A percentile compares a stretch with the other conserved stretches of the same genome.
Evolutionary conservation across 352 stramenopile species (phyloP).

Genomic region (Pythium phragmitis): DNA sequence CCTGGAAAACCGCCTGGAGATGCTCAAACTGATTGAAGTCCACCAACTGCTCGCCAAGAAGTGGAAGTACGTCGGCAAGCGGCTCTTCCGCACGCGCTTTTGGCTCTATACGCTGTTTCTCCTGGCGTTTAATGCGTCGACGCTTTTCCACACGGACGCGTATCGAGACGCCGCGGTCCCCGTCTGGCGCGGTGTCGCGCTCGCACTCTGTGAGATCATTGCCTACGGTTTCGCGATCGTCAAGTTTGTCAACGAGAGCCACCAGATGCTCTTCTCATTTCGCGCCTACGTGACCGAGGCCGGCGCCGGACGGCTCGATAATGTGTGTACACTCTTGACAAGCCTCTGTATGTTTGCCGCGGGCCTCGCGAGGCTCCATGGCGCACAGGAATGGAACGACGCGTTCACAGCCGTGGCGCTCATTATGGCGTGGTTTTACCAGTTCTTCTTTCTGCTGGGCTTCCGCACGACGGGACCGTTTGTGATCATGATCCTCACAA

Average conservation of each 20-base stretch:
- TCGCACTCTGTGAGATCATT: constrained; percentile 36
- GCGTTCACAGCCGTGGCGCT: constrained; percentile 42
- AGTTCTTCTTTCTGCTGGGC: constrained; percentile 68
- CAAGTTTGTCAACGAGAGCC: constrained; percentile 55
- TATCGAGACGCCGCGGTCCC: constrained; percentile 27
- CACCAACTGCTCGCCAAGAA: too few species aligned
- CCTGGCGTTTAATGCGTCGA: constrained; percentile 43
- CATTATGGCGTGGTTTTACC: constrained; percentile 61
- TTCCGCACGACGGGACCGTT: constrained; percentile 64
- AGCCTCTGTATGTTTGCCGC: constrained; percentile 24
- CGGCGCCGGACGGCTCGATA: constrained; percentile 48
- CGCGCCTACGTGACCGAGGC: constrained; percentile 41
- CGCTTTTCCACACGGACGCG: constrained; percentile 37
- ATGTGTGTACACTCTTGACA: constrained; percentile 21
- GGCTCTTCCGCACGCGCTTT: constrained; percentile 42
- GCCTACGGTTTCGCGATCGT: constrained; percentile 33
- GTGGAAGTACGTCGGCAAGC: not conserved
- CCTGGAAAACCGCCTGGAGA: constrained; percentile 15
- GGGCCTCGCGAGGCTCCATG: constrained; percentile 22
- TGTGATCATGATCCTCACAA: constrained; percentile 66
- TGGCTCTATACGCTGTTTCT: constrained; percentile 40
- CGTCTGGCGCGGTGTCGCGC: constrained; percentile 20
- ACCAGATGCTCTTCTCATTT: constrained; percentile 47
- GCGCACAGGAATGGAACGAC: constrained; percentile 37
- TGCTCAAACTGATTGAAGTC: too few species aligned